A percentile compares a stretch with the other conserved stretches of the same genome.
phyloP scores from a whole-genome alignment of 129 eudicot species.

The Gnaphalium uliginosum region DNA sequence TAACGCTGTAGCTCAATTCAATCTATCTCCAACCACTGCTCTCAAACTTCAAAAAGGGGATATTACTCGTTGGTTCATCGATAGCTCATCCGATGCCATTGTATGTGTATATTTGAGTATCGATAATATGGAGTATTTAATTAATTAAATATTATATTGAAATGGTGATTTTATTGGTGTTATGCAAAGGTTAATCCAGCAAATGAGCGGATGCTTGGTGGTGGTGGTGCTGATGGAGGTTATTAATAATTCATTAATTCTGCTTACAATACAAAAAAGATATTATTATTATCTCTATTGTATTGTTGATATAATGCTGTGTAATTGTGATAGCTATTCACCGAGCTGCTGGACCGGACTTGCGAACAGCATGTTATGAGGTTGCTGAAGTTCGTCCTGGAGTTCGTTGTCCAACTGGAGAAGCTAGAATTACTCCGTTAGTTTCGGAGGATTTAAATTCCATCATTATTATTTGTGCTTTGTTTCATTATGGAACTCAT shows the following conservation, averaged over 20 bases:
- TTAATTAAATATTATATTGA: not conserved
- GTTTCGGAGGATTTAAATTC: conserved; percentile 12
- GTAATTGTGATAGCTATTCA: conserved; percentile 66
- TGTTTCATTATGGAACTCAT: conserved; percentile 1
- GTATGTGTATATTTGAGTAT: conserved; percentile 32
- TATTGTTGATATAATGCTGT: not conserved
- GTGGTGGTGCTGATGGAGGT: conserved; percentile 99
- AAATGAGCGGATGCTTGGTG: conserved; percentile 93
- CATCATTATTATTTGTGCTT: not conserved
- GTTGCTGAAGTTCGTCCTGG: conserved; percentile 87
- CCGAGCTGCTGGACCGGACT: conserved; percentile 93
- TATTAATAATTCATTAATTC: not conserved
- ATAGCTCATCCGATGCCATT: conserved; percentile 85
- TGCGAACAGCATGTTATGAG: conserved; percentile 72
- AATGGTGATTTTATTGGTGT: not conserved
- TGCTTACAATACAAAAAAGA: not conserved
- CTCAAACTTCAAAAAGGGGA: conserved; percentile 83
- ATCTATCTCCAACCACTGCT: conserved; percentile 45
- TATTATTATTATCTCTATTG: no score
- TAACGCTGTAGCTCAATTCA: conserved; percentile 34
- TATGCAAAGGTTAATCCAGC: conserved; percentile 88
- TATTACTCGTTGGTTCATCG: conserved; percentile 80
- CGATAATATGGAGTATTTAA: not conserved
- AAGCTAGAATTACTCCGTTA: conserved; percentile 97
- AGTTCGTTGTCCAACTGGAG: conserved; percentile 97